phyloP scores from a whole-genome alignment of 306 rosid species.

The Cicer yamashitae region DNA sequence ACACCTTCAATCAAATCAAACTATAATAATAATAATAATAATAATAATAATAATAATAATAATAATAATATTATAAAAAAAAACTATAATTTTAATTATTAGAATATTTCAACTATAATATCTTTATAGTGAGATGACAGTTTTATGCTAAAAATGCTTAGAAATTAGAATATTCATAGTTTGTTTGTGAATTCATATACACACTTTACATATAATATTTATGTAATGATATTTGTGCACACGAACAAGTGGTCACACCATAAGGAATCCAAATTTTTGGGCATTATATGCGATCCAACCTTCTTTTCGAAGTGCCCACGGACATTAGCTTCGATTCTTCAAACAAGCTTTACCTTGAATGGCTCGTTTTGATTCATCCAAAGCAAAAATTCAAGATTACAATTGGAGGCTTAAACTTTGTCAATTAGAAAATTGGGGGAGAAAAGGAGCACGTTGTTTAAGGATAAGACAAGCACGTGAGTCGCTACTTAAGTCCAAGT shows the following conservation, averaged over 20 bases:
- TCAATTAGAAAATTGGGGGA: constrained; percentile 35
- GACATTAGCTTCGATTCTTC: constrained; percentile 52
- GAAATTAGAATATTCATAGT: neutral
- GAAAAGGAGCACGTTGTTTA: constrained; percentile 43
- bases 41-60: too few relatives aligned
- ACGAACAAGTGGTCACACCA: constrained; percentile 34
- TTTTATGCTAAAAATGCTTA: neutral
- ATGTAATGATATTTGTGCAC: constrained; percentile 30
- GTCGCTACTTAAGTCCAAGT: constrained; percentile 48
- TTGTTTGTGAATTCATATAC: constrained; percentile 1
- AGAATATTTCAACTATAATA: too few relatives aligned
- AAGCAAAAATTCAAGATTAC: constrained; percentile 3
- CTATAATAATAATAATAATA: too few relatives aligned
- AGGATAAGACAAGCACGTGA: constrained; percentile 56
- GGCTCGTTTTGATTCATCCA: constrained; percentile 46
- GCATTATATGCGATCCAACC: constrained; percentile 52
- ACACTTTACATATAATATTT: neutral
- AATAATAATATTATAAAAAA: too few relatives aligned
- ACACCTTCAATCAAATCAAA: neutral
- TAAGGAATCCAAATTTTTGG: constrained; percentile 18
- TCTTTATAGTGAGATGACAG: too few relatives aligned
- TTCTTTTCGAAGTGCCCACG: constrained; percentile 50
- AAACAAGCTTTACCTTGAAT: constrained; percentile 42
- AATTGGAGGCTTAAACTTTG: constrained; percentile 45
- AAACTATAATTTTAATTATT: too few relatives aligned